Conservation (phyloP, 106 monocot genomes). For the Triglochin maritima region DNA sequence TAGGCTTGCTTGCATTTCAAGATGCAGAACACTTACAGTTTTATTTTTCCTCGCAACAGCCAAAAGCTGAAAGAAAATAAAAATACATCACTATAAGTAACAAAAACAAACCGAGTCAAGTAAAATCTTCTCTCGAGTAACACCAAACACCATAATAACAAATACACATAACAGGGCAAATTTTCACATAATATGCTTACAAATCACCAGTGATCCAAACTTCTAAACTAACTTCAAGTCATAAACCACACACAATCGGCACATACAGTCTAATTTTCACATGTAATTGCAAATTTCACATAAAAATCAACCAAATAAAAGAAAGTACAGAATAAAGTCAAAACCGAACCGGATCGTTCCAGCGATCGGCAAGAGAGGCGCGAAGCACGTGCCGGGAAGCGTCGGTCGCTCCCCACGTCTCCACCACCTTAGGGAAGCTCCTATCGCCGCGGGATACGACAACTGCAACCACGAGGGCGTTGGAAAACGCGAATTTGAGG, state of each 20-base stretch:
- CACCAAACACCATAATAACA: neutral
- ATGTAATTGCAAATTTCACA: neutral
- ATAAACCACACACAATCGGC: no score
- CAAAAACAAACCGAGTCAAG: neutral
- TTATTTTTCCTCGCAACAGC: constrained; percentile 74
- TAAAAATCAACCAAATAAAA: neutral
- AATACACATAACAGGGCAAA: neutral
- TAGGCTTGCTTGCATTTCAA: neutral
- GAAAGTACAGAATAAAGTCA: constrained; percentile 1
- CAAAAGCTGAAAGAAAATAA: constrained; percentile 41
- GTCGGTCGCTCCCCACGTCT: constrained; percentile 86
- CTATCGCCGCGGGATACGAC: constrained; percentile 54
- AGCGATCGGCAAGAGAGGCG: constrained; percentile 41
- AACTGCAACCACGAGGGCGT: constrained; percentile 23
- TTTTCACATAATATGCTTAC: neutral
- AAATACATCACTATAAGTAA: neutral
- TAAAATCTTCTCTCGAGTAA: neutral
- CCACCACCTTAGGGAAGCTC: constrained; percentile 58
- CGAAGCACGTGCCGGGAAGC: constrained; percentile 39
- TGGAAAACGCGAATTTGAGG: neutral
- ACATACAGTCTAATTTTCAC: no score
- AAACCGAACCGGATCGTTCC: constrained; percentile 43
- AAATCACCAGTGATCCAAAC: neutral
- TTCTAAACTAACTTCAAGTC: neutral
- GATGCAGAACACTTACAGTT: constrained; percentile 31